Base-by-base conservation (phyloP, 768 basidiomycete genomes). In the Cystobasidium ongulense region DNA sequence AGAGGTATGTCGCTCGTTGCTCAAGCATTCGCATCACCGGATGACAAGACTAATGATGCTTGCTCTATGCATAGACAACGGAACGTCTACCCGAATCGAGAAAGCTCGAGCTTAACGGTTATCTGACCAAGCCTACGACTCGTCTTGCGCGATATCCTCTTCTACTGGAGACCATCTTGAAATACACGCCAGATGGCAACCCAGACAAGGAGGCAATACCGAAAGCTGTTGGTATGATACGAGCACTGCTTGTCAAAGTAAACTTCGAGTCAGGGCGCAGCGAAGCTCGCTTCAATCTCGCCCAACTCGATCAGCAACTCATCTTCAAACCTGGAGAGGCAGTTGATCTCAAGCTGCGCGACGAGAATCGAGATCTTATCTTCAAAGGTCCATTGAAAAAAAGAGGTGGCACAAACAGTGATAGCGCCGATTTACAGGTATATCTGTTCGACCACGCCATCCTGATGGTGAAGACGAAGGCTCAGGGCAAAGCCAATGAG, bases 401-500 rank as follows among this genome's bases (percentile, higher is more conserved):
- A 79, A 87, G 93, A 8, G 87, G 88, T 0, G 87, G 87, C 1
- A 83, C 83, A 5, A 85, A 88, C 78, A 85, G 85, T 74, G 89
- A 89, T 75, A 92, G 88, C 78, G 92, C 92, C 18, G 95, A 98
- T 80, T 84, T 97, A 63, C 86, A 91, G 78, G 90, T 95, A 5
- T 97, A 95, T 83, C 82, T 99, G 78, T 96, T 99, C 80, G 96
- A 99, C 80, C 96, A 99, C 81, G 93, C 93, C 0, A 83, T 99
- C 52, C 83, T 99, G 36, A 91, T 98, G 86, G 93, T 90, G 76
- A 97, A 83, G 76, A 89, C 92, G 80, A 93, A 92, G 81, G 90
- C 88, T 81, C 76, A 80, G 50, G 54, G 41, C 52, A 80, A 81
- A 74, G 92, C 93, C 80, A 88, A 88, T 63, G 94, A 97, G 77